Conservation (phyloP, 2,329 filamentous ascomycete species). For the Boeremia lycopersici region DNA sequence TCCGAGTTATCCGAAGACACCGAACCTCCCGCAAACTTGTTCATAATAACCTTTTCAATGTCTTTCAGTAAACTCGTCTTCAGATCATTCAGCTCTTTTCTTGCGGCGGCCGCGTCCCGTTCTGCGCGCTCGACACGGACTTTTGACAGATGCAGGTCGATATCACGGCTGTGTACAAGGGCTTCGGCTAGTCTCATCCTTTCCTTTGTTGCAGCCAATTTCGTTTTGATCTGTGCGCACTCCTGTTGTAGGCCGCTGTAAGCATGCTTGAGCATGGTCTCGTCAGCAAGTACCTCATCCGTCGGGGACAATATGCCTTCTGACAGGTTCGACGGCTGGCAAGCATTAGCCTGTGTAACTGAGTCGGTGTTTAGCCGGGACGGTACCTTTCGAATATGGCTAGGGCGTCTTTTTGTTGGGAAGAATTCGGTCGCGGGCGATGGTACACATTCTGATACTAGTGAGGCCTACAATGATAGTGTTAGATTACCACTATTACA, state of each 20-base stretch:
- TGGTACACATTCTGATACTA: conserved; percentile 5
- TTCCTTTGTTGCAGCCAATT: conserved; percentile 18
- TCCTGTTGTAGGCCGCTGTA: conserved; percentile 21
- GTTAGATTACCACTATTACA: neutral
- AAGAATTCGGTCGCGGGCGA: conserved; percentile 8
- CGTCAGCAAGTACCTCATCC: conserved; percentile 19
- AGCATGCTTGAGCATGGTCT: conserved; percentile 22
- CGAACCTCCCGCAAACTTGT: conserved; percentile 13
- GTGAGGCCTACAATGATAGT: neutral
- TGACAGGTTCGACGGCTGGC: conserved; percentile 15
- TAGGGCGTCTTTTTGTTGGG: conserved; percentile 8
- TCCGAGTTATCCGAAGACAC: conserved; percentile 12
- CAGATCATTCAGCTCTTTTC: conserved; percentile 11
- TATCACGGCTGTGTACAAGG: conserved; percentile 13
- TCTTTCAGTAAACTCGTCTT: conserved; percentile 12
- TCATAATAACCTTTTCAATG: conserved; percentile 12
- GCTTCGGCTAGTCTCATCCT: conserved; percentile 20
- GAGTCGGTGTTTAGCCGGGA: neutral
- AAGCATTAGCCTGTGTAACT: neutral
- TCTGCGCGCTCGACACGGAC: conserved; percentile 16
- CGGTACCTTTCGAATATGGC: conserved; percentile 15
- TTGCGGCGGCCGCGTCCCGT: conserved; percentile 14
- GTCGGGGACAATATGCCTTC: conserved; percentile 17
- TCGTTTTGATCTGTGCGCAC: conserved; percentile 16
- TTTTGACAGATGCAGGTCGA: conserved; percentile 14